These are phyloP conservation scores for Stachybotrys chlorohalonatus DNA, from an alignment of 2,329 filamentous ascomycete genomes.

Conservation along the genomic window DNA sequence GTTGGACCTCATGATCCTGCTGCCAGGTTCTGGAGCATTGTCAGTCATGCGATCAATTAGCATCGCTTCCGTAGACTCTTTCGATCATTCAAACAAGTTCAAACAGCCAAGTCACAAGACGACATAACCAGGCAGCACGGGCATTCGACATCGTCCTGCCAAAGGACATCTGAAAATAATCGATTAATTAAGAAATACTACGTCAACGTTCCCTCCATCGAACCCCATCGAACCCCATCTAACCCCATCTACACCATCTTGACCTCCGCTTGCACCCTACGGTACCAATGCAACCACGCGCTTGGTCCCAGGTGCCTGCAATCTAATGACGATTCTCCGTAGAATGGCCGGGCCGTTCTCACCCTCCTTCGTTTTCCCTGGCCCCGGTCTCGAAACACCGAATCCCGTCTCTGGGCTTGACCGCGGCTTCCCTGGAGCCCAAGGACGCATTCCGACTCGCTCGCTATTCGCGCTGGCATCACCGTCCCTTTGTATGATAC, in stretches of 20 bases:
- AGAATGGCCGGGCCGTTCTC: background rate
- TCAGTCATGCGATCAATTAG: background rate
- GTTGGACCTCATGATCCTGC: background rate
- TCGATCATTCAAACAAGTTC: background rate
- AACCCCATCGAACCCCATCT: background rate
- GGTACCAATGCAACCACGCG: background rate
- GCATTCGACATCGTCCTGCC: too few relatives aligned
- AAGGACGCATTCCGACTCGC: background rate
- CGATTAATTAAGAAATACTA: background rate
- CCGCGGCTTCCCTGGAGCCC: background rate
- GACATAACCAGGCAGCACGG: too few relatives aligned
- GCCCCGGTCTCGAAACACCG: background rate
- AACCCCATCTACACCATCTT: background rate
- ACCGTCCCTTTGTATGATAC: too few relatives aligned
- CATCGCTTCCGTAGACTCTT: background rate
- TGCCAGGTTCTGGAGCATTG: background rate
- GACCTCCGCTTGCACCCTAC: background rate
- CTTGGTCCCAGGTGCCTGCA: background rate
- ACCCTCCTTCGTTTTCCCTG: background rate
- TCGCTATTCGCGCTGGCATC: background rate
- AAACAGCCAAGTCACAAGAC: background rate
- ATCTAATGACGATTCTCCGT: background rate
- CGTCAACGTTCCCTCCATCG: background rate
- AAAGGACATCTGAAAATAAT: too few relatives aligned
- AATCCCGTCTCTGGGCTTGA: background rate